phyloP scores from a whole-genome alignment of 257 asterid genomes.

The Euphrasia confusa region DNA sequence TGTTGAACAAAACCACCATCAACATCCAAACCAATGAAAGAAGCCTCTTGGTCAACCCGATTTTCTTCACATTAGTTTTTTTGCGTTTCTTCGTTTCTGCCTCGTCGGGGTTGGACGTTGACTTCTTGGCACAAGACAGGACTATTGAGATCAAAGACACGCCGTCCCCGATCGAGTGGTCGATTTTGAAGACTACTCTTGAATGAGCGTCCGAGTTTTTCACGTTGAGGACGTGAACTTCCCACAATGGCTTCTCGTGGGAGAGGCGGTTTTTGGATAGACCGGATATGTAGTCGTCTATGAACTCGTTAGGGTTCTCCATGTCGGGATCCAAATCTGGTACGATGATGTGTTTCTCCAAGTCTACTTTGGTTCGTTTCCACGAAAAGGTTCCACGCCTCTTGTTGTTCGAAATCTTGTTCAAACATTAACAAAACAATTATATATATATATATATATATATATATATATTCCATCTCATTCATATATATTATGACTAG shows the following conservation, averaged over 20 bases:
- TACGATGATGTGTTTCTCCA: slow-evolving; percentile 30
- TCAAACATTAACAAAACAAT: not conserved
- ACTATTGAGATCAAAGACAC: slow-evolving; percentile 33
- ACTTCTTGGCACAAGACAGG: slow-evolving; percentile 34
- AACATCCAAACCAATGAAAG: slow-evolving; percentile 23
- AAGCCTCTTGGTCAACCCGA: slow-evolving; percentile 11
- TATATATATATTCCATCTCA: too few relatives aligned
- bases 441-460: too few relatives aligned
- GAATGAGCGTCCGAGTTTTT: slow-evolving; percentile 37
- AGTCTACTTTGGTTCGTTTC: slow-evolving; percentile 27
- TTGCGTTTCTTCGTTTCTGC: slow-evolving; percentile 18
- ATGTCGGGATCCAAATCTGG: slow-evolving; percentile 31
- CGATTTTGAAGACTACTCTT: slow-evolving; percentile 23
- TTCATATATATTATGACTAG: too few relatives aligned
- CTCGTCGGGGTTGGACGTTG: slow-evolving; percentile 24
- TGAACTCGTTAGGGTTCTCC: slow-evolving; percentile 31
- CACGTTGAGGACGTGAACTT: slow-evolving; percentile 38
- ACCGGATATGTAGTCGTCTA: slow-evolving; percentile 27
- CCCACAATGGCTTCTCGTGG: slow-evolving; percentile 41
- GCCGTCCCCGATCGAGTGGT: slow-evolving; percentile 50
- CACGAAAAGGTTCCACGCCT: slow-evolving; percentile 27
- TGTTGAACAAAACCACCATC: slow-evolving; percentile 23
- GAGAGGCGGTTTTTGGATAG: slow-evolving; percentile 29
- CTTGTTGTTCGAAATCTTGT: slow-evolving; percentile 8
- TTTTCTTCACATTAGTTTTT: not conserved